Percentiles rank a stretch among this genome's conserved stretches.
Evolutionary conservation across 495 filamentous ascomycete species (phyloP).

Genomic region (Echria macrotheca): DNA sequence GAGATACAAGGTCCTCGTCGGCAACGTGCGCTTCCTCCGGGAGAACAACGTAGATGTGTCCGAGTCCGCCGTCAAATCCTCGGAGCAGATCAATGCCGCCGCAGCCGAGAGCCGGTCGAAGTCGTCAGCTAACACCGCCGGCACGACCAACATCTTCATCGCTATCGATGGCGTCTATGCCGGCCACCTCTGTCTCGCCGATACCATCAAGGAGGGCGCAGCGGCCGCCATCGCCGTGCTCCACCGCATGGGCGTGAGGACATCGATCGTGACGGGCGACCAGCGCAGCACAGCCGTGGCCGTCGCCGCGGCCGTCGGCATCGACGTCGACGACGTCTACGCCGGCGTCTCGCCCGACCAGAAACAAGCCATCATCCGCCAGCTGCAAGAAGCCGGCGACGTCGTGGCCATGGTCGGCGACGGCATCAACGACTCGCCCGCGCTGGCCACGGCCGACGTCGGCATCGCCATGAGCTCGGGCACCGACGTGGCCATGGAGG

Average conservation of each 20-base stretch:
- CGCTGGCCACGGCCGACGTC: conserved; percentile 84
- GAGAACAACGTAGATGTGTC: conserved; percentile 65
- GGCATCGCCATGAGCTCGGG: conserved; percentile 90
- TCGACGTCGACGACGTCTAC: conserved; percentile 65
- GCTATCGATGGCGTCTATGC: conserved; percentile 77
- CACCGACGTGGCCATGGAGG: conserved; percentile 97
- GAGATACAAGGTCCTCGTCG: conserved; percentile 74
- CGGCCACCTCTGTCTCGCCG: conserved; percentile 75
- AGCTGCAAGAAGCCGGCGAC: conserved; percentile 65
- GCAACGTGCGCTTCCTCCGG: conserved; percentile 70
- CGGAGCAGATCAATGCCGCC: conserved; percentile 50
- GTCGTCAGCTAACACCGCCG: conserved; percentile 40
- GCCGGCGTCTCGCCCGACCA: conserved; percentile 81
- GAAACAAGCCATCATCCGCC: conserved; percentile 77
- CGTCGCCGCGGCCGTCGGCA: conserved; percentile 79
- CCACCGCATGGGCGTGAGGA: conserved; percentile 73
- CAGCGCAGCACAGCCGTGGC: conserved; percentile 73
- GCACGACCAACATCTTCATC: conserved; percentile 84
- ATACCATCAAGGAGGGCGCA: conserved; percentile 85
- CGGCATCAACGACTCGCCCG: conserved; percentile 97
- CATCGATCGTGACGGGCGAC: conserved; percentile 92
- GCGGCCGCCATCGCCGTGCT: conserved; percentile 79
- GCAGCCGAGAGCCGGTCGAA: conserved; percentile 28
- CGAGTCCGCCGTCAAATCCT: conserved; percentile 48
- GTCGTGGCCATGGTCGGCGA: conserved; percentile 96